Evolutionary conservation across 148 eudicot genomes (phyloP), one percentile per base, ranked within the genome.

Genomic region (Rhododendron williamsianum): DNA sequence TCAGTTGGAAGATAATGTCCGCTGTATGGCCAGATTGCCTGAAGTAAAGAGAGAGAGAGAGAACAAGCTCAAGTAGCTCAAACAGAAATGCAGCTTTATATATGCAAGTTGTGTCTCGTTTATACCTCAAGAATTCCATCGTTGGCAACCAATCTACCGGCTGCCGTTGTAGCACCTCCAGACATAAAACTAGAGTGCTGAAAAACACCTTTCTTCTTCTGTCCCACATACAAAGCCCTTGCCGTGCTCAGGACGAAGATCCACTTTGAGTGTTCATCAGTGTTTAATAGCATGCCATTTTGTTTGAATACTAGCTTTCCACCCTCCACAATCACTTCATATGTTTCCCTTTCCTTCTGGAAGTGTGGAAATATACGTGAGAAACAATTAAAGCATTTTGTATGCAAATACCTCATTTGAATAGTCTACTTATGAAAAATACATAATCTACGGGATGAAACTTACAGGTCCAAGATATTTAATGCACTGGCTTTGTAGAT

Each of bases 11-110:
- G 98, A 79, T 94, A 96, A 84, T 96, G 98, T 33, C 98, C 98
- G 23, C 98, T 94, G 83, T 96, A 96, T 43, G 98, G 98, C 98
- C 98, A 94, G 84, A 96, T 87, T 76, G 94, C 96, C 97, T 94
- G 92, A 38, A 65, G 48, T 77, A 27, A 83, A 9, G 48, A 36
- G 48, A 49, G 38, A 21, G 48, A 36, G 48, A 49, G 38, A 21
- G 15, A 78, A 83, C 36, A 23, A 56, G 73, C 30, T 67, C 58
- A 82, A 82, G 67, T 15, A 82, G 25, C 38, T 48, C 51, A 85
- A n/a, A 38, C 19, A 10, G 49, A 19, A 0, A 35, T 12, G 38
- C 48, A 83, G 23, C 27, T 72, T 65, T 2, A 18, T 48, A 43
- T 12, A 12, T 13, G 36, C 43, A 58, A 9, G 4, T 35, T 16